Percentiles rank a stretch among this genome's conserved stretches.
Conservation (phyloP, 2,329 filamentous ascomycete genomes). For the Bisporella sp. region DNA sequence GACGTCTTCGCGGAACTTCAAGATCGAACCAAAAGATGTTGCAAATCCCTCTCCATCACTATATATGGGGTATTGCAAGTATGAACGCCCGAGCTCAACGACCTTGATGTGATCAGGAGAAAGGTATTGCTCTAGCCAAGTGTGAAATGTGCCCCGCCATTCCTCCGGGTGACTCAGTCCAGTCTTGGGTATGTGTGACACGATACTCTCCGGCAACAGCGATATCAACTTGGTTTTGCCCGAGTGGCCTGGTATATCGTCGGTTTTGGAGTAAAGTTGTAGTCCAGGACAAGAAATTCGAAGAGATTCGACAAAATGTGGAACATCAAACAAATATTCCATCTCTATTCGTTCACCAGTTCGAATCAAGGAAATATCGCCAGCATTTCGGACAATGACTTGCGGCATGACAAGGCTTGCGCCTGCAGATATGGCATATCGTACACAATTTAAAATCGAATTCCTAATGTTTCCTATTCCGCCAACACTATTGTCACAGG, state of each 20-base stretch:
- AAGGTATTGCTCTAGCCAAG: conserved; percentile 16
- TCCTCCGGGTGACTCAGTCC: conserved; percentile 17
- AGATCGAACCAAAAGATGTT: conserved; percentile 15
- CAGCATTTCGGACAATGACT: conserved; percentile 29
- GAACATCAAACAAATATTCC: conserved; percentile 22
- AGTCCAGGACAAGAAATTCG: conserved; percentile 20
- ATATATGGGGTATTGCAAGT: conserved; percentile 19
- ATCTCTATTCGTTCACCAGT: conserved; percentile 9
- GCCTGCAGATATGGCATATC: conserved; percentile 33
- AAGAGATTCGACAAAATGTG: conserved; percentile 21
- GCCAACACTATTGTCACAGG: conserved; percentile 33
- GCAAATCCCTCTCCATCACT: conserved; percentile 16
- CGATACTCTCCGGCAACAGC: conserved; percentile 19
- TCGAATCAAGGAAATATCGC: conserved; percentile 14
- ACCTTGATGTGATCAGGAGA: conserved; percentile 10
- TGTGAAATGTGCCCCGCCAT: conserved; percentile 18
- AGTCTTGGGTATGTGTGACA: conserved; percentile 11
- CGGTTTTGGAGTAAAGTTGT: conserved; percentile 9
- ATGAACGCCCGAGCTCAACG: conserved; percentile 18
- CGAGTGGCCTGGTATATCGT: conserved; percentile 9
- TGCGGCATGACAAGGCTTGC: conserved; percentile 31
- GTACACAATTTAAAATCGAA: conserved; percentile 34
- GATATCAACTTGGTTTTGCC: too few species aligned
- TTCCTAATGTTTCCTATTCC: conserved; percentile 35
- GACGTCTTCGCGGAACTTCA: conserved; percentile 18